phyloP scores from a whole-genome alignment of 2,329 filamentous ascomycete species.

The Phyllosticta paracitricarpa region DNA sequence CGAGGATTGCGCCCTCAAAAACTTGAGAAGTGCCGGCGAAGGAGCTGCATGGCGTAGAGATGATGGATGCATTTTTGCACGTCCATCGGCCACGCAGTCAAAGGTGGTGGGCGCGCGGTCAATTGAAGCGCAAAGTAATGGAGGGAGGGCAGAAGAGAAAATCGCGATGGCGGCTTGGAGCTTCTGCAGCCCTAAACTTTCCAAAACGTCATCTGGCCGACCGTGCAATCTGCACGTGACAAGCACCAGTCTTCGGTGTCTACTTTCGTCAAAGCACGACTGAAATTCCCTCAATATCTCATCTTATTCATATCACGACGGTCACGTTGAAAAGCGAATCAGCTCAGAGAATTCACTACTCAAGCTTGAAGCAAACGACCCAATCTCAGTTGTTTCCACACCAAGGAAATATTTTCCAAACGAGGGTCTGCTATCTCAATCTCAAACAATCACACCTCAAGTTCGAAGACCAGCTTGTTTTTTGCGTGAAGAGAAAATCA shows the following conservation, averaged over 20 bases:
- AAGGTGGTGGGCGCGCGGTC: slow-evolving; percentile 1
- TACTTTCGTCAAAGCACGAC: too few relatives aligned
- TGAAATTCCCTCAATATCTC: too few relatives aligned
- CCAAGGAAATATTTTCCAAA: not conserved
- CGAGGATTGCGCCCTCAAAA: slow-evolving; percentile 24
- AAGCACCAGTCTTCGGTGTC: not conserved
- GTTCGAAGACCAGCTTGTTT: not conserved
- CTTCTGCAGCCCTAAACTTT: not conserved
- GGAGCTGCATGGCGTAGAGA: slow-evolving; percentile 24
- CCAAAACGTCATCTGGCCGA: not conserved
- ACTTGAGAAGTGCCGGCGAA: slow-evolving; percentile 28
- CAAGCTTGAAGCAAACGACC: too few relatives aligned
- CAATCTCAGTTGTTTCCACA: too few relatives aligned
- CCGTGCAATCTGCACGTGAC: slow-evolving; percentile 1
- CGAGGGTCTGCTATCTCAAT: not conserved
- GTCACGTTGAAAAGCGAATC: too few relatives aligned
- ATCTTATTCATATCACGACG: too few relatives aligned
- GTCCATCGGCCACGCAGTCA: slow-evolving; percentile 1
- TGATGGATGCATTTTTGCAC: slow-evolving; percentile 21
- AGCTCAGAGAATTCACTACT: too few relatives aligned
- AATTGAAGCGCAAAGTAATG: not conserved
- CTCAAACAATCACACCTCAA: not conserved
- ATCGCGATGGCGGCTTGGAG: not conserved
- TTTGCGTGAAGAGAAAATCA: not conserved
- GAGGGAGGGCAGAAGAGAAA: not conserved